Evolutionary conservation across 2,329 filamentous ascomycete genomes (phyloP).

Genomic region (Pyrenophora seminiperda): DNA sequence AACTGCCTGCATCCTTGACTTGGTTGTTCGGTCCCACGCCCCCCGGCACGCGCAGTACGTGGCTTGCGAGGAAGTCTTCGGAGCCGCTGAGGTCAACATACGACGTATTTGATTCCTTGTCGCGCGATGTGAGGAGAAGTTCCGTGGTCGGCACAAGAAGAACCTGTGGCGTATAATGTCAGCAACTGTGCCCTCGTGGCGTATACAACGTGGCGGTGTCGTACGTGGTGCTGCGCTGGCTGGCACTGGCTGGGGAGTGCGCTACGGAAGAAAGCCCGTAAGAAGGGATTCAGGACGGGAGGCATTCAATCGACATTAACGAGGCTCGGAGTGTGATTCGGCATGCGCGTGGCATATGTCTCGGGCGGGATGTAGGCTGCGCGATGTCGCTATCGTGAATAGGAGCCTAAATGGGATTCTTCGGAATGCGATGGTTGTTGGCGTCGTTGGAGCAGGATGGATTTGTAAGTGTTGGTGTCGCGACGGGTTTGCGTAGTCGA

Average conservation of each 20-base stretch:
- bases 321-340: slow-evolving; percentile 17
- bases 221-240: slow-evolving; percentile 83
- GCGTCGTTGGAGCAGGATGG: slow-evolving; percentile 1
- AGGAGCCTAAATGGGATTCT: slow-evolving; percentile 31
- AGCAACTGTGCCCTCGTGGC: slow-evolving; percentile 2
- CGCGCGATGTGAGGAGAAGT: slow-evolving; percentile 83
- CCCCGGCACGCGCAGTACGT: slow-evolving; percentile 84
- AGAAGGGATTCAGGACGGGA: slow-evolving; percentile 92
- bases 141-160: slow-evolving; percentile 93
- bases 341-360: slow-evolving; percentile 37
- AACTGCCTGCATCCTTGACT: slow-evolving; percentile 57
- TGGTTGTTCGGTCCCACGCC: slow-evolving; percentile 53
- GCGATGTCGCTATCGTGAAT: slow-evolving; percentile 23
- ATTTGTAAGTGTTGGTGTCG: slow-evolving; percentile 1
- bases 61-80: slow-evolving; percentile 95
- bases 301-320: slow-evolving; percentile 74
- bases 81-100: slow-evolving; percentile 82
- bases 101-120: slow-evolving; percentile 78
- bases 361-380: slow-evolving; percentile 25
- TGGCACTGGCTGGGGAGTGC: slow-evolving; percentile 88
- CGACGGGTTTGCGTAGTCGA: background rate
- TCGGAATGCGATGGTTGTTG: slow-evolving; percentile 23
- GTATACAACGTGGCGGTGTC: slow-evolving; percentile 22
- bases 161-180: slow-evolving; percentile 55
- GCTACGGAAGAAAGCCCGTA: slow-evolving; percentile 98